A percentile compares a stretch with the other conserved stretches of the same genome.
Conservation (phyloP, 1,284 basidiomycete species). For the Ustilago bromivora region DNA sequence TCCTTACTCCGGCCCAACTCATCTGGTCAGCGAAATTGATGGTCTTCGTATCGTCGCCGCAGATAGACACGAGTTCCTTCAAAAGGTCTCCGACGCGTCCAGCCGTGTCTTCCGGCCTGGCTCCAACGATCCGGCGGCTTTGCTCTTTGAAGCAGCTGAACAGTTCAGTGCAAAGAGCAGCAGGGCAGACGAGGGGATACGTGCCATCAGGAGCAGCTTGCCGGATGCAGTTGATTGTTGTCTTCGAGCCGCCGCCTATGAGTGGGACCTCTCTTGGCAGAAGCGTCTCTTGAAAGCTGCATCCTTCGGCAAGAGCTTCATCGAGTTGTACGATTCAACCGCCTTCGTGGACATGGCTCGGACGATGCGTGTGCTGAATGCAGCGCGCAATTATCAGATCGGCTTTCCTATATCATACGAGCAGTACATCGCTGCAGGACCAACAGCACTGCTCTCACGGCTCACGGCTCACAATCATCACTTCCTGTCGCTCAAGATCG, state of each 20-base stretch:
- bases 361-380: conserved; percentile 92
- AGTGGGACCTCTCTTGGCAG: conserved; percentile 92
- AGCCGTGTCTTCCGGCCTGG: conserved; percentile 81
- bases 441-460: conserved; percentile 78
- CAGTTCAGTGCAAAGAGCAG: conserved; percentile 85
- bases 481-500: conserved; percentile 90
- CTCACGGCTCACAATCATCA: conserved; percentile 89
- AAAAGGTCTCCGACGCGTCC: conserved; percentile 76
- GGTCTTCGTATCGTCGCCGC: conserved; percentile 85
- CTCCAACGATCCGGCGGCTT: conserved; percentile 89
- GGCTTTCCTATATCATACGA: conserved; percentile 92
- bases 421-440: conserved; percentile 74
- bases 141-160: conserved; percentile 90
- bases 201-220: conserved; percentile 81
- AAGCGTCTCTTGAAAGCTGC: conserved; percentile 85
- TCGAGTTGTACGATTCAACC: conserved; percentile 90
- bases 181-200: conserved; percentile 91
- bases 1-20: conserved; percentile 80
- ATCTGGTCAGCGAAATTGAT: conserved; percentile 86
- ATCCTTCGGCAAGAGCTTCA: conserved; percentile 91
- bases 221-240: conserved; percentile 90
- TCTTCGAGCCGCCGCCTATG: conserved; percentile 90
- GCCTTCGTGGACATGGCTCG: conserved; percentile 92
- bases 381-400: conserved; percentile 88
- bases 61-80: conserved; percentile 86